Evolutionary conservation across 441 rosid genomes (phyloP).

Genomic region (Macaranga tanarius): DNA sequence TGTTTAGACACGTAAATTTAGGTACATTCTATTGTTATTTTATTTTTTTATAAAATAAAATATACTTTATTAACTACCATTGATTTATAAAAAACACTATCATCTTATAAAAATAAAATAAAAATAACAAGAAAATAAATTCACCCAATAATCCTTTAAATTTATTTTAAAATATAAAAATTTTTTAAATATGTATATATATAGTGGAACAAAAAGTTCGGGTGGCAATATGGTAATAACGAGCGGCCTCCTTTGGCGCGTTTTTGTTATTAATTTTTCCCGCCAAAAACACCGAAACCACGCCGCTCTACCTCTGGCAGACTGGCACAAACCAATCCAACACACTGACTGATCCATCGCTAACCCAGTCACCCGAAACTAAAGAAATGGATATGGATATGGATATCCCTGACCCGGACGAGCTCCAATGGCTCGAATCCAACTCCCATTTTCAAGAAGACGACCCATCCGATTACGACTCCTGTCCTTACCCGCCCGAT

Average conservation of each 20-base stretch:
- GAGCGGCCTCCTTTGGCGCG: slow-evolving; percentile 4
- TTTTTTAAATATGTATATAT: no score
- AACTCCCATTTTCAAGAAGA: slow-evolving; percentile 47
- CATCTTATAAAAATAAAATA: no score
- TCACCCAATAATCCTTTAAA: no score
- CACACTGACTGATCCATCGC: neutral
- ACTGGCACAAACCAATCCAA: neutral
- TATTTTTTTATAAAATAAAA: no score
- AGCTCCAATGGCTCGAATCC: slow-evolving; percentile 91
- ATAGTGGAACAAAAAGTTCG: neutral
- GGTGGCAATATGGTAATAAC: neutral
- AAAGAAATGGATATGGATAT: slow-evolving; percentile 50
- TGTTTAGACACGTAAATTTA: no score
- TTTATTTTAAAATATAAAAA: no score
- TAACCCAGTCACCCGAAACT: neutral
- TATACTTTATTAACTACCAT: no score
- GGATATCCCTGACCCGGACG: slow-evolving; percentile 74
- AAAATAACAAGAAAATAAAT: no score
- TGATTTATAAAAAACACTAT: no score
- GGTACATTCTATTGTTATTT: no score
- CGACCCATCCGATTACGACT: slow-evolving; percentile 33
- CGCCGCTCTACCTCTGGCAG: neutral
- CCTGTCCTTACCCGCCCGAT: slow-evolving; percentile 16
- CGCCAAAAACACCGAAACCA: slow-evolving; percentile 23
- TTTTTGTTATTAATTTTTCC: slow-evolving; percentile 17